Conservation (phyloP, 371 early-diverging fungal genomes). For the Capniomyces stellatus region DNA sequence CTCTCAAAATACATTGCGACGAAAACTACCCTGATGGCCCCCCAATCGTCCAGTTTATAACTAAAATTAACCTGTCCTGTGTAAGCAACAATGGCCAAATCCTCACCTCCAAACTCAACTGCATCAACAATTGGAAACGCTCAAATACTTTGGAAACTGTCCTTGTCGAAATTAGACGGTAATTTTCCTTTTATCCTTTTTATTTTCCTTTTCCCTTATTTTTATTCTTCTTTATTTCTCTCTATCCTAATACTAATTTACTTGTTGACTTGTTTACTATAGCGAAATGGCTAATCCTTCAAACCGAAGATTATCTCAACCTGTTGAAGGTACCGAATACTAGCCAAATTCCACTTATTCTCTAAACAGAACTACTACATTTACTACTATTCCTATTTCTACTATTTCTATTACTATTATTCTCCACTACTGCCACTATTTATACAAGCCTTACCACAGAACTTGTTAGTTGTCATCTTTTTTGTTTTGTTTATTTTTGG, state of each 20-base stretch:
- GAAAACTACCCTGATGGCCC: constrained; percentile 67
- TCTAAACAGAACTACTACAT: too few species aligned
- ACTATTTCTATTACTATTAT: too few species aligned
- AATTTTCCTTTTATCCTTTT: not conserved
- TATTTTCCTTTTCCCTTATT: too few species aligned
- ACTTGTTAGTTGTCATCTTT: too few species aligned
- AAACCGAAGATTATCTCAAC: constrained; percentile 75
- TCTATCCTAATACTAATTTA: too few species aligned
- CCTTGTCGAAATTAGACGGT: constrained; percentile 57
- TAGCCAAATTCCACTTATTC: too few species aligned
- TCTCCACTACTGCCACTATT: too few species aligned
- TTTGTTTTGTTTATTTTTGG: too few species aligned
- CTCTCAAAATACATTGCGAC: constrained; percentile 66
- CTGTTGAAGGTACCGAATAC: constrained; percentile 59
- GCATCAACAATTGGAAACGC: constrained; percentile 50
- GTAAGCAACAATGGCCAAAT: constrained; percentile 70
- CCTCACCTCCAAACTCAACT: constrained; percentile 5
- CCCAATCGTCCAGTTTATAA: constrained; percentile 60
- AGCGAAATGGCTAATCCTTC: constrained; percentile 65
- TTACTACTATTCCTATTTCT: too few species aligned
- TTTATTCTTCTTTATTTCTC: not conserved
- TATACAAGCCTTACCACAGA: too few species aligned
- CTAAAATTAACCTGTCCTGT: constrained; percentile 73
- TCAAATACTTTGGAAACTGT: constrained; percentile 64
- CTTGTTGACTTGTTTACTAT: too few species aligned